Base-by-base conservation (phyloP, 2,329 filamentous ascomycete genomes). In the Scytalidium lignicola region DNA sequence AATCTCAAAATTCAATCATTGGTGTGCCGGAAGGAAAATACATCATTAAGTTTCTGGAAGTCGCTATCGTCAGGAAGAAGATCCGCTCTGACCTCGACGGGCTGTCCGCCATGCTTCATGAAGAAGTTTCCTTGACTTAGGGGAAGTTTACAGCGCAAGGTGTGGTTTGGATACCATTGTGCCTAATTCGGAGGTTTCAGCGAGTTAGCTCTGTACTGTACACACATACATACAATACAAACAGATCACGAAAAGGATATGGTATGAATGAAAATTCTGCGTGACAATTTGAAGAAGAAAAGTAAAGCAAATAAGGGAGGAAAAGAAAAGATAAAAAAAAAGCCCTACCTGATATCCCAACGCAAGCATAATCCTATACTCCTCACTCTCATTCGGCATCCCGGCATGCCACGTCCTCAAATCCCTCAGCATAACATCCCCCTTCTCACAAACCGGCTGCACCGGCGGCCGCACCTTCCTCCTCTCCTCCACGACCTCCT, bases 321-420 rank as follows among this genome's bases (percentile, higher is more conserved):
- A 37, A 13, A 47, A 18, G 26, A 26, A 41, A 18, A 26, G 6
- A 23, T 43, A 41, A 8, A 44, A 7, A 44, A 22, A 43, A 19
- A 37, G 4, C 12, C 53, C 3, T 39, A 62, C 58, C 46, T 60
- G 55, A 49, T 60, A 62, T 8, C 59, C 56, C 68, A 79, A 72
- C 28, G 77, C 78, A n/a, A 83, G 62, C 79, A 83, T 82, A 17
- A 82, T 71, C 21, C 79, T 65, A 15, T 75, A 70, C 6, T 72
- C 64, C 3, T 70, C 62, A 1, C 73, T 75, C 40, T 63, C 57
- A 55, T 85, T 84, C 1, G 79, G 79, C 74, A 82, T 81, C 0
- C 80, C 81, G 0, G 78, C 79, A 60, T 85, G 80, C 80, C 81
- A 85, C 4, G 83, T 70, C 20, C 80, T 67, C 47, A 85, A 62